A percentile compares a stretch with the other conserved stretches of the same genome.
These are phyloP conservation scores for Rickenella mellea DNA, from an alignment of 768 basidiomycete genomes.

Conservation along the genomic window DNA sequence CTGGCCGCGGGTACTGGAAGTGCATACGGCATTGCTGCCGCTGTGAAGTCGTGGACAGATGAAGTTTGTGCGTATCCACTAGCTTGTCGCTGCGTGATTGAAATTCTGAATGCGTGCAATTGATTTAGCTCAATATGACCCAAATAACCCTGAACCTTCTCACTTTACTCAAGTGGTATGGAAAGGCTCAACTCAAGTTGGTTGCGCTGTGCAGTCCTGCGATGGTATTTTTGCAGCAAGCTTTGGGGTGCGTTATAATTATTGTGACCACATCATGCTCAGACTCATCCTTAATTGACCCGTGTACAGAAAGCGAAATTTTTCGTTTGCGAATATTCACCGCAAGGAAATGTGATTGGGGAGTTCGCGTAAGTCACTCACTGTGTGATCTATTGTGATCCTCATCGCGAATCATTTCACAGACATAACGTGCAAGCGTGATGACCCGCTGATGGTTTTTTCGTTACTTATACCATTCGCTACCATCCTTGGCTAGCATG, in stretches of 20 bases:
- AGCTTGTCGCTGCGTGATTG: background rate
- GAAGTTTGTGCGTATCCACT: conserved; percentile 47
- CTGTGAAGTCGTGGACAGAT: conserved; percentile 52
- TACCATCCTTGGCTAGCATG: too few species aligned
- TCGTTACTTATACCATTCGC: too few species aligned
- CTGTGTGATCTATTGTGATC: too few species aligned
- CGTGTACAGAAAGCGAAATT: conserved; percentile 38
- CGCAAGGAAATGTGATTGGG: conserved; percentile 56
- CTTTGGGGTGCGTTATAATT: conserved; percentile 37
- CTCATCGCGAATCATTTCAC: too few species aligned
- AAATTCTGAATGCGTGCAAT: background rate
- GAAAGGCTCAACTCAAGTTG: conserved; percentile 55
- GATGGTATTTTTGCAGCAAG: conserved; percentile 46
- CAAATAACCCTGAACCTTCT: conserved; percentile 45
- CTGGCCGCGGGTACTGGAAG: conserved; percentile 62
- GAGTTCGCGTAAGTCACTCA: conserved; percentile 41
- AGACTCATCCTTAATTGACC: conserved; percentile 3
- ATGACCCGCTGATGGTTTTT: too few species aligned
- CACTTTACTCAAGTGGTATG: conserved; percentile 77
- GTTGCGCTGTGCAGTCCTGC: conserved; percentile 51
- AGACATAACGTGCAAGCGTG: too few species aligned
- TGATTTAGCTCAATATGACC: conserved; percentile 43
- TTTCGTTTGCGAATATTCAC: conserved; percentile 63
- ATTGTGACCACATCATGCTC: background rate
- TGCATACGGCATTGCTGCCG: conserved; percentile 36